A percentile compares a stretch with the other conserved stretches of the same genome.
Conservation (phyloP, 2,329 filamentous ascomycete genomes). For the Madurella mycetomatis region DNA sequence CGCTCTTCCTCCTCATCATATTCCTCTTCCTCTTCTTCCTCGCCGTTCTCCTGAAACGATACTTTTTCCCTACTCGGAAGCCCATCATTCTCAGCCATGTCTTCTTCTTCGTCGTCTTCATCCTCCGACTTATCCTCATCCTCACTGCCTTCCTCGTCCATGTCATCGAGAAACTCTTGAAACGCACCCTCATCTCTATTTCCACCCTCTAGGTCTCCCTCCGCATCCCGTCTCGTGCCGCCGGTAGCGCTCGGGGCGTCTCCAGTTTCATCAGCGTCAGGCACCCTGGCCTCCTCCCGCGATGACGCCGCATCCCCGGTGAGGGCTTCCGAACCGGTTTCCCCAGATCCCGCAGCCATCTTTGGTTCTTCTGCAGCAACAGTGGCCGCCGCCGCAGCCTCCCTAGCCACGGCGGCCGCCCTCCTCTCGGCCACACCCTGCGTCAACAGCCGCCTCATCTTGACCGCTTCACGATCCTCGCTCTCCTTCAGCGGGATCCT, state of each 20-base stretch:
- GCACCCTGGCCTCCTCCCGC: neutral
- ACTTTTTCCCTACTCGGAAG: neutral
- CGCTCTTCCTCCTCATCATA: slow-evolving; percentile 11
- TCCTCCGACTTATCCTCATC: slow-evolving; percentile 17
- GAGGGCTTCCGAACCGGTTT: neutral
- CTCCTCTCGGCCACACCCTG: slow-evolving; percentile 4
- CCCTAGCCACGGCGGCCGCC: neutral
- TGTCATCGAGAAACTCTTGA: slow-evolving; percentile 17
- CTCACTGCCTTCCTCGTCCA: slow-evolving; percentile 18
- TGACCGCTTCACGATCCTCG: slow-evolving; percentile 25
- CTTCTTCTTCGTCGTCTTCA: slow-evolving; percentile 9
- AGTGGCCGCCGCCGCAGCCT: neutral
- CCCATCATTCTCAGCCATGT: slow-evolving; percentile 7
- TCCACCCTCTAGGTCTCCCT: slow-evolving; percentile 14
- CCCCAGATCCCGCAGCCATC: neutral
- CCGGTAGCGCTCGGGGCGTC: neutral
- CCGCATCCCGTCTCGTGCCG: slow-evolving; percentile 5
- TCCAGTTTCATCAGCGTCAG: neutral
- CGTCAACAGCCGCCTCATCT: slow-evolving; percentile 25
- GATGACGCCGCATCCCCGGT: neutral
- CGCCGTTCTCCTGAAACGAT: neutral
- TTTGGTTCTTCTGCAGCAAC: neutral
- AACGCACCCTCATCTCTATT: slow-evolving; percentile 6
- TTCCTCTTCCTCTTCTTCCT: neutral
- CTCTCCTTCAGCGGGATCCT: slow-evolving; percentile 27